Evolutionary conservation across 331 rosid genomes (phyloP), one percentile per base, ranked within the genome.

Genomic region (Arachis monticola): DNA sequence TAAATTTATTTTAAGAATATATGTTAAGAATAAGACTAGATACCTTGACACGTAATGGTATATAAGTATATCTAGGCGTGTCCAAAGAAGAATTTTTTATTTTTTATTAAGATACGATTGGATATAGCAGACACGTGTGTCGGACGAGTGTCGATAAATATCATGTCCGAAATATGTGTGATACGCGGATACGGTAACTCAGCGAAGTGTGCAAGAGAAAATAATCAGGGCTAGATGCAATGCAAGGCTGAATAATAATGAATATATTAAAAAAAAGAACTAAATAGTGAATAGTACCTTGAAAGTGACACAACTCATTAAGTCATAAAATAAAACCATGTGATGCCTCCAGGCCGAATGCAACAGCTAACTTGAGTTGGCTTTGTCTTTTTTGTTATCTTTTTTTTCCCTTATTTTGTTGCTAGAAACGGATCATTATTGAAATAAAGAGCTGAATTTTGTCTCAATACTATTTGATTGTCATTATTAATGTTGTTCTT

Each of bases 361-460:
- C 48, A 51, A 72, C 82, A 82, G 80, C 79, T 60, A 79, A 44
- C 47, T 27, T 77, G 81, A 73, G 87, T 60, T 80, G 85, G 73
- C 50, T 51, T 67, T 70, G 72, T 70, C 60, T 69, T 42, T 58
- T 2, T 63, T 2, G 2, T 3, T 0, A 7, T 58, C 35, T 31
- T 35, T 35, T 35, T 51, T 51, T 0, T 2, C 3, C 11, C 4
- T 42, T 3, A 47, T 0, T 9, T 45, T 67, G n/a, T 69, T 6
- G 1, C 11, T 13, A 46, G 40, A 46, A 67, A 17, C 32, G 9
- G 53, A 62, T 42, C 59, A 77, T 61, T 69, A 31, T 78, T 63
- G 52, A 70, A 38, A 7, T 7, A 55, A 65, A 5, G 17, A 68
- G 82, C 10, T 41, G 75, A 50, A 12, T 50, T 50, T 73, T 76